A percentile compares a stretch with the other conserved stretches of the same genome.
Evolutionary conservation across 352 stramenopile species (phyloP).

Genomic region (Phytopythium boreale): DNA sequence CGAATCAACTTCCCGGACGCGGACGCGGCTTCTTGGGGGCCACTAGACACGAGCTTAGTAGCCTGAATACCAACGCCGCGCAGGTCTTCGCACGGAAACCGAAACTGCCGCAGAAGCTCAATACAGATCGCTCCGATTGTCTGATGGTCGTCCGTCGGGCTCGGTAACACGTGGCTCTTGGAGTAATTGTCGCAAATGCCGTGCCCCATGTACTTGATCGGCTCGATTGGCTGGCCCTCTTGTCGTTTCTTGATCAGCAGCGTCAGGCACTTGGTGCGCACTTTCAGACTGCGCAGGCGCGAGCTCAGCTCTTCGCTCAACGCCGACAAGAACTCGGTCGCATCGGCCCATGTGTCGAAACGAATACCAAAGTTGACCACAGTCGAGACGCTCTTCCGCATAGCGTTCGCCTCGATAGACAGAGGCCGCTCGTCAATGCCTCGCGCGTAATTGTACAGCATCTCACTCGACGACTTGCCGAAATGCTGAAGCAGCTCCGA

Average conservation of each 20-base stretch:
- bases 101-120: slow-evolving; percentile 57
- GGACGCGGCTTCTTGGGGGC: slow-evolving; percentile 2
- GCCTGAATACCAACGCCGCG: slow-evolving; percentile 76
- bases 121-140: slow-evolving; percentile 52
- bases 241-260: slow-evolving; percentile 83
- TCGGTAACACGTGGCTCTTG: slow-evolving; percentile 55
- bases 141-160: slow-evolving; percentile 52
- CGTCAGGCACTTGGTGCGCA: slow-evolving; percentile 66
- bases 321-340: slow-evolving; percentile 79
- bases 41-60: slow-evolving; percentile 54
- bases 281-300: slow-evolving; percentile 56
- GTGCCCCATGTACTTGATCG: slow-evolving; percentile 87
- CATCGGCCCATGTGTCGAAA: slow-evolving; percentile 72
- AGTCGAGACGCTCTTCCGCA: slow-evolving; percentile 87
- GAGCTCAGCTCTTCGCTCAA: slow-evolving; percentile 70
- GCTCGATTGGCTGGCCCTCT: slow-evolving; percentile 61
- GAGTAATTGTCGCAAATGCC: slow-evolving; percentile 86
- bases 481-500: slow-evolving; percentile 52
- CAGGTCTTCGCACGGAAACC: slow-evolving; percentile 57
- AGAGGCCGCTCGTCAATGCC: slow-evolving; percentile 72
- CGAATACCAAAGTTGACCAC: slow-evolving; percentile 93
- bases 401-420: slow-evolving; percentile 65
- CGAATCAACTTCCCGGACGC: slow-evolving; percentile 45
- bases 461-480: slow-evolving; percentile 67
- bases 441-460: slow-evolving; percentile 71